Evolutionary conservation across 148 eudicot species (phyloP).

Genomic region (Cornus suecica): DNA sequence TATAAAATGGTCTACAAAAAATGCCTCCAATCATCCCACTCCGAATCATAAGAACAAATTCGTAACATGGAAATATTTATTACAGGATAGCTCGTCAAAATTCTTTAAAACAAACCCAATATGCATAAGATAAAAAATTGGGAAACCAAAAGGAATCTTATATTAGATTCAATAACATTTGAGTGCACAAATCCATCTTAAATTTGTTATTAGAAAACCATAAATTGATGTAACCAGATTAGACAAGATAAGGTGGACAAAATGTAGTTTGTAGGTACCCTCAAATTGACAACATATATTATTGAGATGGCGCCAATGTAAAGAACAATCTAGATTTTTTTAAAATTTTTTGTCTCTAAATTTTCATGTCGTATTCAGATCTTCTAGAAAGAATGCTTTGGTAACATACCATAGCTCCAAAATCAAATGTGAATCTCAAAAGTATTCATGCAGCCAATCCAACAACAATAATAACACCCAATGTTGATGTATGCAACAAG

Average conservation of each 20-base stretch:
- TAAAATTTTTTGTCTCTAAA: background rate
- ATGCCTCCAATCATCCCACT: constrained; percentile 86
- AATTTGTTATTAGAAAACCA: no score
- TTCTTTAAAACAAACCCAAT: background rate
- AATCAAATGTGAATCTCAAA: constrained; percentile 53
- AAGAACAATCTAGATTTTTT: background rate
- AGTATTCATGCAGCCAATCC: constrained; percentile 77
- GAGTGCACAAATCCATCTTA: no score
- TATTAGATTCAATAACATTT: no score
- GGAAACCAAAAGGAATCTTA: no score
- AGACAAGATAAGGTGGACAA: background rate
- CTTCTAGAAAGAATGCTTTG: no score
- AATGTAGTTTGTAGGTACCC: background rate
- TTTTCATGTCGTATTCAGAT: background rate
- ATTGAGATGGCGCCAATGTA: no score
- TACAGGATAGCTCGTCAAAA: background rate
- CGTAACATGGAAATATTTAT: background rate
- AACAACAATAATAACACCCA: constrained; percentile 65
- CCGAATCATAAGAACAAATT: constrained; percentile 27
- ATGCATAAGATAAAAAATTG: background rate
- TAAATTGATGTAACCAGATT: no score
- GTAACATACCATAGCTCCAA: constrained; percentile 59
- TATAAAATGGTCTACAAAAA: constrained; percentile 58
- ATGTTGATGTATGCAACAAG: constrained; percentile 76
- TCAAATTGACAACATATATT: no score